Base-by-base conservation (phyloP, 352 stramenopile genomes). In the Plasmopara viticola region DNA sequence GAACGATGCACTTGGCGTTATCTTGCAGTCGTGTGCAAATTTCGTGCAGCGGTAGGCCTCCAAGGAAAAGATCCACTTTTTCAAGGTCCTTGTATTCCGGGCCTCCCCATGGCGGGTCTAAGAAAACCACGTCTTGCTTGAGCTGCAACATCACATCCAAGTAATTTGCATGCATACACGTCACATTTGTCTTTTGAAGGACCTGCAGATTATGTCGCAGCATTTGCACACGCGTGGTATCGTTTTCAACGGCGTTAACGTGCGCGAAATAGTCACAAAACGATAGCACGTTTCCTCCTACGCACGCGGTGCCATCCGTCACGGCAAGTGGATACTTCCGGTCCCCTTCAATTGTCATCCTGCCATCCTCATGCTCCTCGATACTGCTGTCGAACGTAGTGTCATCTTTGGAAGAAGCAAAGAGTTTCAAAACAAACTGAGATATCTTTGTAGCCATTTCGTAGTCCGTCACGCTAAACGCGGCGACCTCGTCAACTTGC, bases 81-180 rank as follows among this genome's bases (percentile, higher is more conserved):
- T 73, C 66, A 6, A 80, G 72, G 25, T 85, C 72, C 44, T 86
- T 87, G 66, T 93, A 93, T 58, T 91, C 80, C 1, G 76, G 76
- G 7, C 83, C 83, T 30, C 83, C 83, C 83, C 83, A 93, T 48
- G 83, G 83, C 29, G 83, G 83, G 43, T 93, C 83, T 14, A 93
- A 66, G 52, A 93, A 93, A 38, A 91, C 75, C 39, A 93, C 78
- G 48, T 91, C 78, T 46, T 89, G 78, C n/a, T 76, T 44, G 40
- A 87, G 56, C 38, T 76, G 45, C n/a, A 76, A 60, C 72, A 90
- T 86, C 60, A 87, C 74, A 39, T 85, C 64, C 9, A 90, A 50
- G 54, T 90, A 87, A 53, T 72, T 86, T 2, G 72, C 67, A 51
- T 85, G 69, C 13, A 74, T 60, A 30, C 81, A 89, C 39, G 55